Evolutionary conservation across 495 filamentous ascomycete genomes (phyloP).

Genomic region (Sphaerosporella brunnea): DNA sequence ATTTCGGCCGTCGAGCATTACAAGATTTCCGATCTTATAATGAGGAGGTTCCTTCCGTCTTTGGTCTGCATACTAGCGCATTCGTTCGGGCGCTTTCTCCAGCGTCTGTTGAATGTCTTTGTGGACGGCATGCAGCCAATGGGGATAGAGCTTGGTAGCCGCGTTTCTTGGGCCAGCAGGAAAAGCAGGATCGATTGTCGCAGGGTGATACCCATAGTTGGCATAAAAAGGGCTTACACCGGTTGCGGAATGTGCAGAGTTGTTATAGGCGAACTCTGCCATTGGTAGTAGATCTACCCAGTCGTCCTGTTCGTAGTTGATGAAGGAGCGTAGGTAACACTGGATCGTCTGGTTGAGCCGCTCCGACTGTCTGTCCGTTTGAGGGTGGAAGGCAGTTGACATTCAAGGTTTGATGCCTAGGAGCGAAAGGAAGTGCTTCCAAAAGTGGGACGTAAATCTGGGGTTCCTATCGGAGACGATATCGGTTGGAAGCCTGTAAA

Average conservation of each 20-base stretch:
- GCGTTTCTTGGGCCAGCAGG: neutral
- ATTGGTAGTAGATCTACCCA: neutral
- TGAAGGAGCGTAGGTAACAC: neutral
- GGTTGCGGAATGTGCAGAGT: neutral
- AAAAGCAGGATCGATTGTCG: neutral
- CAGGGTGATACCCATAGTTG: slow-evolving; percentile 2
- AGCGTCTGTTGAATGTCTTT: neutral
- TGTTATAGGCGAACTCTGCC: slow-evolving; percentile 7
- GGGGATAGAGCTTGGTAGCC: neutral
- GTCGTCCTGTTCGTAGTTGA: slow-evolving; percentile 7
- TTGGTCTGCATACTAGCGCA: neutral
- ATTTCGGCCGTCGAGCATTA: neutral
- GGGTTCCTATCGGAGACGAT: slow-evolving; percentile 8
- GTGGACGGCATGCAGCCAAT: neutral
- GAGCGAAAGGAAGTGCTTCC: slow-evolving; percentile 4
- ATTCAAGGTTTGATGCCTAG: neutral
- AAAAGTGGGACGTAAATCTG: slow-evolving; percentile 3
- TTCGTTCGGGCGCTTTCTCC: neutral
- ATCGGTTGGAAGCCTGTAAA: slow-evolving; percentile 4
- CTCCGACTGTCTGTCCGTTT: slow-evolving; percentile 2
- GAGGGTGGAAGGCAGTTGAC: neutral
- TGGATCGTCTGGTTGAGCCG: neutral
- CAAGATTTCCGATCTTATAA: neutral
- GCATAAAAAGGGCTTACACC: neutral
- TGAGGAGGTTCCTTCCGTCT: neutral